Base-by-base conservation (phyloP, 306 rosid genomes). In the Acmispon strigosus region DNA sequence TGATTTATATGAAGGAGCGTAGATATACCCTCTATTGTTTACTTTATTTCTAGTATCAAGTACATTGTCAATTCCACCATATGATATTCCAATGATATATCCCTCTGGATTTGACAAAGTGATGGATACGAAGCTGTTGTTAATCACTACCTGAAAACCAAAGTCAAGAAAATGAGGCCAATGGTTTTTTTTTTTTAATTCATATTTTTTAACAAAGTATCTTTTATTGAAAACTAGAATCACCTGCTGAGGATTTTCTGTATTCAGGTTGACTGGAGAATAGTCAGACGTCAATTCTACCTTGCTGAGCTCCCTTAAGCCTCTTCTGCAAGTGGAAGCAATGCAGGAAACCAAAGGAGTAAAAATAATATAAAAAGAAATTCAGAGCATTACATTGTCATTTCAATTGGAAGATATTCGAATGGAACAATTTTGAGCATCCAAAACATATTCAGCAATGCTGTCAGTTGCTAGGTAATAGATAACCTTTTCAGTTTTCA, bases 381-480 rank as follows among this genome's bases (percentile, higher is more conserved):
- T 39, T 39, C 43, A 39, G 9, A 39, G 11, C 11, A 39, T 39
- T 39, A n/a, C n/a, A n/a, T 39, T 0, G 41, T 8, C 41, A 36
- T 36, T 36, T 36, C 41, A 36, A 36, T 27, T 27, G 32, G 32
- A 3, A 27, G 3, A 27, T 1, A 27, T 2, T 27, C 3, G 32
- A 27, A 27, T n/a, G n/a, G n/a, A n/a, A n/a, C n/a, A n/a, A n/a
- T 22, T 22, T 22, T 22, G 24, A 22, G 24, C 24, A 22, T 3
- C 24, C 3, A 22, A 22, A 22, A 22, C 24, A 22, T 22, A 22
- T 22, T 22, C n/a, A n/a, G n/a, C n/a, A n/a, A n/a, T n/a, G 88
- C 97, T 95, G 81, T 95, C 97, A 9, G 99, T 82, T 78, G 99
- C 99, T 72, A 95, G 79, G 80, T 95, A 95, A 76, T 89, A 95